These are phyloP conservation scores for Marchantia polymorpha DNA, from an alignment of 225 moss, liverwort and hornwort species.

Conservation along the genomic window DNA sequence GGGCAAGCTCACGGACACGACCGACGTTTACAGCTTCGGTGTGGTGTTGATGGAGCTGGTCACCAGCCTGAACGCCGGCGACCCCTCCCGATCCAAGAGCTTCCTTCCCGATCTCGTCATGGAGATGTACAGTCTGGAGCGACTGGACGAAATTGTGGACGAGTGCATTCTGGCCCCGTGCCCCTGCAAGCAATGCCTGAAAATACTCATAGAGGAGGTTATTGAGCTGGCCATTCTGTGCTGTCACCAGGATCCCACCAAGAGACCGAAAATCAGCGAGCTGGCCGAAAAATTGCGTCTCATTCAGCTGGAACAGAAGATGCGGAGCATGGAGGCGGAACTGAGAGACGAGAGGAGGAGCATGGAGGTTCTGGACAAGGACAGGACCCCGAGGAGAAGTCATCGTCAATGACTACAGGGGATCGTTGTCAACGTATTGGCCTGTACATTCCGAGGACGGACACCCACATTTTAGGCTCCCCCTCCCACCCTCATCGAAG, in stretches of 20 bases:
- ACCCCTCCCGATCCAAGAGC: conserved; percentile 23
- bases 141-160: conserved; percentile 32
- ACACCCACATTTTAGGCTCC: not conserved
- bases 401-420: conserved; percentile 26
- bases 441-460: conserved; percentile 15
- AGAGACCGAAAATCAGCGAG: conserved; percentile 40
- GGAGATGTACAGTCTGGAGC: conserved; percentile 31
- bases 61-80: conserved; percentile 33
- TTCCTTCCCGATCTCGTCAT: conserved; percentile 36
- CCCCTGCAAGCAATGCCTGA: conserved; percentile 38
- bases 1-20: conserved; percentile 33
- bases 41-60: conserved; percentile 48
- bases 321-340: conserved; percentile 42
- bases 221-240: conserved; percentile 35
- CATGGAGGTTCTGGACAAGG: conserved; percentile 25
- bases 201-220: conserved; percentile 33
- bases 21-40: conserved; percentile 48
- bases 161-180: conserved; percentile 29
- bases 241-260: conserved; percentile 31
- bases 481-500: not conserved
- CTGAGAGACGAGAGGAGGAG: conserved; percentile 24
- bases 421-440: conserved; percentile 25
- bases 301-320: conserved; percentile 48
- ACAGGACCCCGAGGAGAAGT: conserved; percentile 28
- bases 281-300: conserved; percentile 42